These are phyloP conservation scores for Polytrichum formosum DNA, from an alignment of 225 moss, liverwort and hornwort species.

Conservation along the genomic window DNA sequence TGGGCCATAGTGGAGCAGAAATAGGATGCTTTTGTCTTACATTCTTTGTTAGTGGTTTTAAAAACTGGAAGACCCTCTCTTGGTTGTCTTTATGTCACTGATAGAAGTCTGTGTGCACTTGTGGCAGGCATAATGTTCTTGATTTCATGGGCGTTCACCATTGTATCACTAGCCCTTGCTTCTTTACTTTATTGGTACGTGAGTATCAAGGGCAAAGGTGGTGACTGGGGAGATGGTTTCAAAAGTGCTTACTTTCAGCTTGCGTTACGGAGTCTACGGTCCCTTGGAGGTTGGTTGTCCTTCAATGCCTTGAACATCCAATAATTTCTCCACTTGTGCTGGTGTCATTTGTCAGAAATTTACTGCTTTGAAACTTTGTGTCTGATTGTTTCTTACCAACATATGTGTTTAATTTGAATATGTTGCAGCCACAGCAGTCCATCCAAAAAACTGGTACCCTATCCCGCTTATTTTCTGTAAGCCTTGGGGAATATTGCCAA, in stretches of 20 bases:
- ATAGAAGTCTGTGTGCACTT: not conserved
- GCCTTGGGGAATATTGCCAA: constrained; percentile 97
- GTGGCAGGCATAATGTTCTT: constrained; percentile 93
- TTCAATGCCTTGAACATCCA: not conserved
- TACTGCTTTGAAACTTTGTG: not conserved
- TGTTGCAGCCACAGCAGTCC: constrained; percentile 88
- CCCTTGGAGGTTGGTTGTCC: constrained; percentile 71
- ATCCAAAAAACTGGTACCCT: constrained; percentile 99
- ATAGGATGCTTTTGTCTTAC: too few relatives aligned
- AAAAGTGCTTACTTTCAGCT: constrained; percentile 99
- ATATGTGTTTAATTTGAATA: not conserved
- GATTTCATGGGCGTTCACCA: constrained; percentile 92
- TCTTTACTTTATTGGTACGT: constrained; percentile 95
- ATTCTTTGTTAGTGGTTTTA: too few relatives aligned
- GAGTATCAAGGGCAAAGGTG: constrained; percentile 99
- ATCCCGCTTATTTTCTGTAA: constrained; percentile 97
- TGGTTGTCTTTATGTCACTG: not conserved
- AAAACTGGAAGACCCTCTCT: too few relatives aligned
- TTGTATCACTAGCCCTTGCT: constrained; percentile 80
- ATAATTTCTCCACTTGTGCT: too few relatives aligned
- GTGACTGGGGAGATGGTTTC: constrained; percentile 99
- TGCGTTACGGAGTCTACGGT: constrained; percentile 96
- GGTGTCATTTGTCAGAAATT: not conserved
- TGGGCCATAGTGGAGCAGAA: too few relatives aligned
- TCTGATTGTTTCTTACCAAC: not conserved